Base-by-base conservation (phyloP, 2,329 filamentous ascomycete species). In the Xylaria sp. region DNA sequence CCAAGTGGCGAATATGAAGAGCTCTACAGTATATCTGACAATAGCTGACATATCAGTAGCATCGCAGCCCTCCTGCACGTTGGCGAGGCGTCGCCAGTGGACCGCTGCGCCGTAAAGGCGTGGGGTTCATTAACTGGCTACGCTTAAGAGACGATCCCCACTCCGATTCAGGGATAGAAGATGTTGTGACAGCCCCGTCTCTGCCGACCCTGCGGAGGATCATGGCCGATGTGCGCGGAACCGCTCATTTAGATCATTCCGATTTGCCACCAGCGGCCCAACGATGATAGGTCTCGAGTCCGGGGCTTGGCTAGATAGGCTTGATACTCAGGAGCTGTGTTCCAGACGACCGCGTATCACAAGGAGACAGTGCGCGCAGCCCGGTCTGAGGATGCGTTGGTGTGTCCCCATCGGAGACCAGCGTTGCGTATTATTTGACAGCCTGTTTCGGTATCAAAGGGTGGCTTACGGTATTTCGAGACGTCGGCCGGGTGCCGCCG, bases 61-160 rank as follows among this genome's bases (percentile, higher is more conserved):
- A 31, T 25, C 28, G 48, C 58, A 70, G 61, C 58, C 63, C 52
- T 57, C 28, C 66, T 64, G 20, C 54, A 25, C 39, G 33, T 41
- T 64, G 41, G 43, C 61, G 61, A 57, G 23, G 36, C 56, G 54
- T 54, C 13, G 20, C 39, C 41, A 61, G 58, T 55, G 54, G 52
- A 54, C 41, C 28, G 62, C 33, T 64, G 57, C 36, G 56, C 18
- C 25, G 48, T 28, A 20, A 55, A 46, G 39, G 62, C 64, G 67
- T 67, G 67, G 61, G 58, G 23, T 61, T 55, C 28, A 43, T 36
- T 56, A 41, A 70, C 41, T 71, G 69, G 69, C 41, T 39, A 69
- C 64, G 67, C 64, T 71, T 67, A 63, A 28, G 48, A 41, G 31
- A 23, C 28, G 69, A 71, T 71, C 69, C 64, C 48, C 69, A 59